Evolutionary conservation across 805 yeast genomes (phyloP), one percentile per base, ranked within the genome.

Genomic region (Myxozyma sirexii): DNA sequence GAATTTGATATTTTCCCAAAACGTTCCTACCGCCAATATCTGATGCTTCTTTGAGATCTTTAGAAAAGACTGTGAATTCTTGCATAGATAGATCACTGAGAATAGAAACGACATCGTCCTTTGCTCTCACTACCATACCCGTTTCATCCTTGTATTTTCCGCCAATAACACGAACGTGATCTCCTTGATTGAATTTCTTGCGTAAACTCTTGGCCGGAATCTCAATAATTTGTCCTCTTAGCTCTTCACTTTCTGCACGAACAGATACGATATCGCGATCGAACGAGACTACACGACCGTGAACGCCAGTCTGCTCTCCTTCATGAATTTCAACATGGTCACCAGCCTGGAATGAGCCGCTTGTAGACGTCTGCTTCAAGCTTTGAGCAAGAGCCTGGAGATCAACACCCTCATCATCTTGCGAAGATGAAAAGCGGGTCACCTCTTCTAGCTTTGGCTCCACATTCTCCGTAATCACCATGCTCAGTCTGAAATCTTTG

Each of bases 81-180:
- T 87, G 85, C 69, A 84, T 84, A 0, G 96, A 86, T 74, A 91
- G 91, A 71, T 94, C 97, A 50, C 96, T 87, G 66, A 94, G 83
- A 65, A 94, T 80, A 0, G 96, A 89, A 26, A 92, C 97, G 62
- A 90, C 89, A 71, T 92, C 96, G 51, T 86, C 88, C 54, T 83
- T 82, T 24, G 90, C 83, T 66, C 84, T 81, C 43, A 94, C 91
- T 52, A 94, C 96, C 76, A 94, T 81, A 76, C 99, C 99, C 37
- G 97, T 90, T 70, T 92, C 97, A 70, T 93, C 97, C 54, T 84
- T 79, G 73, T 90, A 96, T 70, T 88, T 90, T 71, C 99, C 99
- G 70, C 86, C 59, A 46, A 59, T 42, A 15, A 54, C 59, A 33
- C 64, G 51, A n/a, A 60, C 64, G 31, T 57, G 66, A 49, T 48